These are phyloP conservation scores for Skeletonema potamos DNA, from an alignment of 108 stramenopile species.

Conservation along the genomic window DNA sequence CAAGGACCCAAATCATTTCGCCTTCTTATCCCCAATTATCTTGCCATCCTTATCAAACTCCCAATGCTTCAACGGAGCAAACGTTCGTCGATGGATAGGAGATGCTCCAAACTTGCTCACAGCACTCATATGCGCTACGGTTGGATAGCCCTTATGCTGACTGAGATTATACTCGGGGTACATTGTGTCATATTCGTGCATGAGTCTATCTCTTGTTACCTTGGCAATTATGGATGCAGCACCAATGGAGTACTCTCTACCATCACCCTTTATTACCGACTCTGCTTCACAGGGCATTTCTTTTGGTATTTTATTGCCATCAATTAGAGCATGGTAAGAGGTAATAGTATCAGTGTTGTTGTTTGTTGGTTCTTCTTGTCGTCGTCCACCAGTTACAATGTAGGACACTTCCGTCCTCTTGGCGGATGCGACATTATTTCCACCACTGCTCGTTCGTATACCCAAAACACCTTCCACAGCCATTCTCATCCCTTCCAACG, in stretches of 20 bases:
- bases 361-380: background rate
- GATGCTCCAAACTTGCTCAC: constrained; percentile 73
- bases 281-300: constrained; percentile 75
- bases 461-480: constrained; percentile 52
- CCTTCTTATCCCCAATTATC: constrained; percentile 5
- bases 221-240: constrained; percentile 97
- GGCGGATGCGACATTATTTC: constrained; percentile 33
- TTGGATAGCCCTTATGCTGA: constrained; percentile 97
- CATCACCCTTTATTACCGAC: constrained; percentile 90
- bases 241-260: constrained; percentile 86
- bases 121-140: constrained; percentile 74
- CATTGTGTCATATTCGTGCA: constrained; percentile 83
- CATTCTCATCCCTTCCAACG: constrained; percentile 85
- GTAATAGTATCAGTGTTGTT: background rate
- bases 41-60: constrained; percentile 46
- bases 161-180: constrained; percentile 87
- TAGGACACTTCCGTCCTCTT: constrained; percentile 55
- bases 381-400: constrained; percentile 46
- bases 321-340: constrained; percentile 67
- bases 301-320: constrained; percentile 84
- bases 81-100: constrained; percentile 90
- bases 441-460: constrained; percentile 1
- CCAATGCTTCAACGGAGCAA: constrained; percentile 90
- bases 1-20: background rate
- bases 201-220: constrained; percentile 94